Base-by-base conservation (phyloP, 2,329 filamentous ascomycete genomes). In the Monascus ruber region DNA sequence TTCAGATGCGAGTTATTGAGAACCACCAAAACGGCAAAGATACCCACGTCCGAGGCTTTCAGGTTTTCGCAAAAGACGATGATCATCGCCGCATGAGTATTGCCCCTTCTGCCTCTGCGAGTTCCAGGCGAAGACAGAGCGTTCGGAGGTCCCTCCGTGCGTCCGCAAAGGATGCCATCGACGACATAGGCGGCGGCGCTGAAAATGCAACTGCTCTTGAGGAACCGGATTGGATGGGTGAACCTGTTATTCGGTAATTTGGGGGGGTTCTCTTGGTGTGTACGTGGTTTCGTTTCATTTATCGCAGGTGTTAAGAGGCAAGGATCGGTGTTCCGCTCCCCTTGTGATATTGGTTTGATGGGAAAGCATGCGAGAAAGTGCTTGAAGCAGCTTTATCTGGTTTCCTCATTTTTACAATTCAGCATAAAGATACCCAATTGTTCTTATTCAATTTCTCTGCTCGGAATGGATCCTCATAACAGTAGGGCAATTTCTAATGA, bases 11-110 rank as follows among this genome's bases (percentile, higher is more conserved):
- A 49, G 81, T 98, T 36, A 75, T 89, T 37, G 91, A 96, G 66
- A 98, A 98, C 56, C 91, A 98, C 60, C 91, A 98, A 65, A 98
- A 98, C 60, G 91, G 91, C 47, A 98, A 98, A 61, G 91, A 98
- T 59, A 98, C 91, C n/a, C 91, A 98, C 69, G 74, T 98, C 24
- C 76, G 91, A 10, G 89, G 87, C 2, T 75, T 98, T 60, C 93
- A 94, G 66, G 82, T 96, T 6, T 98, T 80, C 54, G 73, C 76
- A 9, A 58, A 55, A 26, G 67, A 71, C 43, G 64, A 68, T 35
- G 56, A 49, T 34, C 55, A 59, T 0, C 53, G 55, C 4, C 52
- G 54, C 3, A 46, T 55, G 31, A 51, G 45, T 5, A 49, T 49
- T 45, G 59, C 47, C 31, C 57, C 58, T 9, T 59, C 56, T 29